Percentiles rank a stretch among this genome's conserved stretches.
These are phyloP conservation scores for Cruciata laevipes DNA, from an alignment of 257 asterid species.

Conservation along the genomic window DNA sequence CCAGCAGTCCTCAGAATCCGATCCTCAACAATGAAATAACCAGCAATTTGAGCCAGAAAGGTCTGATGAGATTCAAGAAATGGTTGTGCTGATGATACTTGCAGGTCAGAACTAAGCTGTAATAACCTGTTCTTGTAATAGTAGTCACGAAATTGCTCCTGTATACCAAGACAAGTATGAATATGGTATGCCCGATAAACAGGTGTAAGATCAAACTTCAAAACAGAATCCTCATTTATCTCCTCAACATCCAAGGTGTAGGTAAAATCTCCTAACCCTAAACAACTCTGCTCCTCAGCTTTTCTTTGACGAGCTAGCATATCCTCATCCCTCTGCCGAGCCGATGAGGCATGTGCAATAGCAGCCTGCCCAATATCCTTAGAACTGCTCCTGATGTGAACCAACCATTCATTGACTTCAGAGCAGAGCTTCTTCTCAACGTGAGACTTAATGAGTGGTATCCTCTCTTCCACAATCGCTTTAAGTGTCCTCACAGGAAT, in stretches of 20 bases:
- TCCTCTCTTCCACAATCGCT: slow-evolving; percentile 47
- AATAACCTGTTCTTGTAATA: slow-evolving; percentile 65
- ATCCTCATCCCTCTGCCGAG: slow-evolving; percentile 92
- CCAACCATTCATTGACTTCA: slow-evolving; percentile 91
- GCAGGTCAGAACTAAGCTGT: slow-evolving; percentile 83
- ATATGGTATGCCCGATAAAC: slow-evolving; percentile 88
- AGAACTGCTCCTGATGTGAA: slow-evolving; percentile 70
- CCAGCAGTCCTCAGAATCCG: slow-evolving; percentile 85
- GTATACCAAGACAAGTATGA: slow-evolving; percentile 68
- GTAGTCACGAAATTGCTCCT: slow-evolving; percentile 69
- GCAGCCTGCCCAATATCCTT: slow-evolving; percentile 88
- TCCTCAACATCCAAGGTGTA: slow-evolving; percentile 82
- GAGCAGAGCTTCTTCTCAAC: slow-evolving; percentile 70
- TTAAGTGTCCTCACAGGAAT: slow-evolving; percentile 62
- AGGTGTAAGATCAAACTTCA: slow-evolving; percentile 85
- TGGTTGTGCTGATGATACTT: slow-evolving; percentile 62
- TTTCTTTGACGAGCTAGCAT: slow-evolving; percentile 91
- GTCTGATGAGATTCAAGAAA: slow-evolving; percentile 72
- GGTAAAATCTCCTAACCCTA: slow-evolving; percentile 72
- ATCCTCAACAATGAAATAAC: slow-evolving; percentile 81
- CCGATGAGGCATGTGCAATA: slow-evolving; percentile 68
- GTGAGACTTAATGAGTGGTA: slow-evolving; percentile 64
- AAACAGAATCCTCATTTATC: slow-evolving; percentile 59
- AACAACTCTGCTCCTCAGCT: slow-evolving; percentile 76
- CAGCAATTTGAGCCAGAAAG: slow-evolving; percentile 77